Conservation (phyloP, 2,329 filamentous ascomycete species). For the Pseudocercospora crystallina region DNA sequence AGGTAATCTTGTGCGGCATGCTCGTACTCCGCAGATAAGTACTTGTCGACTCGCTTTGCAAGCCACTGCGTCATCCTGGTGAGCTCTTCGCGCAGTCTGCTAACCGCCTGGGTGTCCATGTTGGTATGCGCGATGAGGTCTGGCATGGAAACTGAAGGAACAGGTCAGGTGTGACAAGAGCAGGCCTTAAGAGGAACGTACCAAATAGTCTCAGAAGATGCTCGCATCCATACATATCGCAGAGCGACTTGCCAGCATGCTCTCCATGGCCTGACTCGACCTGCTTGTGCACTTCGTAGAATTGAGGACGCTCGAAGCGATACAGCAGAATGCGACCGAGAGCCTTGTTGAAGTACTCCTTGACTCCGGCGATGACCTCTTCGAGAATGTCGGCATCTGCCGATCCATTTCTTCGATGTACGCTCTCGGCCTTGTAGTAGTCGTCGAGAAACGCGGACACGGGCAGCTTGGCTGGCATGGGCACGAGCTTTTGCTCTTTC, state of each 20-base stretch:
- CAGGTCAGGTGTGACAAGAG: neutral
- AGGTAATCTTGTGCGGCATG: conserved; percentile 69
- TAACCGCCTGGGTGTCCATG: conserved; percentile 91
- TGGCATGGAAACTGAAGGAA: conserved; percentile 71
- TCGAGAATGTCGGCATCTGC: conserved; percentile 82
- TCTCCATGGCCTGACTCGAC: conserved; percentile 62
- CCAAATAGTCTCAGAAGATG: conserved; percentile 86
- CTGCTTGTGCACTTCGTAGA: conserved; percentile 70
- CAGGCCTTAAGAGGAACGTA: conserved; percentile 47
- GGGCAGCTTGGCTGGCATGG: conserved; percentile 73
- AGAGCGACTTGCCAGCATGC: conserved; percentile 67
- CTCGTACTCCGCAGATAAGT: conserved; percentile 77
- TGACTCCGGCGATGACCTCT: conserved; percentile 81
- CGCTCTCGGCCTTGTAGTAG: conserved; percentile 76
- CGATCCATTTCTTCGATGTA: conserved; percentile 63
- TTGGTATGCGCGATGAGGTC: conserved; percentile 96
- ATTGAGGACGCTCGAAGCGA: conserved; percentile 89
- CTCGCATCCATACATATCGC: conserved; percentile 88
- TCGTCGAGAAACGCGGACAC: conserved; percentile 77
- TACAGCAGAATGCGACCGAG: conserved; percentile 89
- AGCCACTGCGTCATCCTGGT: conserved; percentile 85
- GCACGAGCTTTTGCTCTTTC: conserved; percentile 87
- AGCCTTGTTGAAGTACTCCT: conserved; percentile 90
- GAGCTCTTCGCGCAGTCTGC: conserved; percentile 83
- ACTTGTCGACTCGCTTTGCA: conserved; percentile 69